Conservation (phyloP, 2,329 filamentous ascomycete genomes). For the Penicillium sp. region DNA sequence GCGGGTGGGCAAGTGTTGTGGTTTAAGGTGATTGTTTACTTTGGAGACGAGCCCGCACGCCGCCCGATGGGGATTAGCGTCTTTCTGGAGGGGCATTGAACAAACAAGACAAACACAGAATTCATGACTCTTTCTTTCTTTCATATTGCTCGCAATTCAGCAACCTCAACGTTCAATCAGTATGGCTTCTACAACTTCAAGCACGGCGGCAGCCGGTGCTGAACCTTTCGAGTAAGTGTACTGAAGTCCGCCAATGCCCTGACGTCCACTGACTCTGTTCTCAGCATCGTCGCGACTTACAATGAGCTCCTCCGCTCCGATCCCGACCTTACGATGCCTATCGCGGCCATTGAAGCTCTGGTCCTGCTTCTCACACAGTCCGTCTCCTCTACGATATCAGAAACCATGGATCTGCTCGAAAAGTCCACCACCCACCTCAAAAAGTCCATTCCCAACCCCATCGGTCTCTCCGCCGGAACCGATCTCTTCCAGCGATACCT, state of each 20-base stretch:
- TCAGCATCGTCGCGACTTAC: constrained; percentile 66
- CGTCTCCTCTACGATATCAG: constrained; percentile 82
- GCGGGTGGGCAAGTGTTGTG: constrained; percentile 23
- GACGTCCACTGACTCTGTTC: constrained; percentile 19
- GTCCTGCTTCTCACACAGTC: constrained; percentile 81
- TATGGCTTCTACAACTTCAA: constrained; percentile 32
- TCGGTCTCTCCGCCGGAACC: constrained; percentile 89
- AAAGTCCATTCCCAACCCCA: constrained; percentile 77
- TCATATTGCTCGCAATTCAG: constrained; percentile 7
- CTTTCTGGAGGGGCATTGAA: constrained; percentile 30
- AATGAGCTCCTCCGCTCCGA: constrained; percentile 66
- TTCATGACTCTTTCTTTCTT: constrained; percentile 22
- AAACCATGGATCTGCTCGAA: constrained; percentile 85
- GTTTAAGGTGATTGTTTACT: constrained; percentile 38
- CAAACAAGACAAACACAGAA: constrained; percentile 44
- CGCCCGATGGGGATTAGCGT: constrained; percentile 32
- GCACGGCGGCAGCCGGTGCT: constrained; percentile 23
- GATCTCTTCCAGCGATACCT: constrained; percentile 96
- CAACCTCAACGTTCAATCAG: constrained; percentile 12
- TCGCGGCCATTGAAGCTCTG: constrained; percentile 89
- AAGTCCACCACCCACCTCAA: constrained; percentile 77
- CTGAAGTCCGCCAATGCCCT: neutral
- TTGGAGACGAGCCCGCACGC: constrained; percentile 23
- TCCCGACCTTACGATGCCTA: constrained; percentile 87
- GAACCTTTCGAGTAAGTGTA: constrained; percentile 45